Evolutionary conservation across 1,139 yeast genomes (phyloP).

Genomic region (Suhomyces bribrorum): DNA sequence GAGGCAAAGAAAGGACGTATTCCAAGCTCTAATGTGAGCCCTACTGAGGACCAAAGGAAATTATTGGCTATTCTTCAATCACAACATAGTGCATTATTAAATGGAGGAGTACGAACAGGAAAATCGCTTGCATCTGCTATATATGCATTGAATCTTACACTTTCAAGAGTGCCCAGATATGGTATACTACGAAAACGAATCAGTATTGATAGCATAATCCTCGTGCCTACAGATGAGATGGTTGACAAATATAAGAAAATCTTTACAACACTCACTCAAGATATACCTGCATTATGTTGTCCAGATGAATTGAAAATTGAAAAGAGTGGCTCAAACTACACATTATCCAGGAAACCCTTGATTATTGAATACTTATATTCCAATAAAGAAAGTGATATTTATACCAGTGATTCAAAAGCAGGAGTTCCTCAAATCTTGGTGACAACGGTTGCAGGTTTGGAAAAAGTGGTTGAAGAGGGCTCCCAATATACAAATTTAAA

Average conservation of each 20-base stretch:
- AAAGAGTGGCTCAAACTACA: slow-evolving; percentile 10
- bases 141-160: slow-evolving; percentile 25
- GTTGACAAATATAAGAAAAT: slow-evolving; percentile 23
- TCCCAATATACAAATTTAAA: slow-evolving; percentile 2
- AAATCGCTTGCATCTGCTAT: slow-evolving; percentile 27
- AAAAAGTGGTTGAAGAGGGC: slow-evolving; percentile 5
- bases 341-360: slow-evolving; percentile 25
- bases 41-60: slow-evolving; percentile 28
- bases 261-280: slow-evolving; percentile 17
- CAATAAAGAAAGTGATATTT: slow-evolving; percentile 1
- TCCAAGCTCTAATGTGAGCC: slow-evolving; percentile 20
- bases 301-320: slow-evolving; percentile 21
- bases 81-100: slow-evolving; percentile 21
- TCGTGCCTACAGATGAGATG: slow-evolving; percentile 31
- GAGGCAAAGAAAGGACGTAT: not conserved
- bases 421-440: slow-evolving; percentile 27
- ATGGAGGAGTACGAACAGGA: slow-evolving; percentile 25
- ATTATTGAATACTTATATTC: slow-evolving; percentile 19
- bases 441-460: slow-evolving; percentile 21
- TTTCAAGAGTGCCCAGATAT: slow-evolving; percentile 24
- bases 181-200: slow-evolving; percentile 14
- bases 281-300: slow-evolving; percentile 27
- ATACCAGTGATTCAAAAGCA: slow-evolving; percentile 6
- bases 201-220: slow-evolving; percentile 23
- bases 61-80: slow-evolving; percentile 23